Evolutionary conservation across 1,284 basidiomycete genomes (phyloP).

Genomic region (Mycena citricolor): DNA sequence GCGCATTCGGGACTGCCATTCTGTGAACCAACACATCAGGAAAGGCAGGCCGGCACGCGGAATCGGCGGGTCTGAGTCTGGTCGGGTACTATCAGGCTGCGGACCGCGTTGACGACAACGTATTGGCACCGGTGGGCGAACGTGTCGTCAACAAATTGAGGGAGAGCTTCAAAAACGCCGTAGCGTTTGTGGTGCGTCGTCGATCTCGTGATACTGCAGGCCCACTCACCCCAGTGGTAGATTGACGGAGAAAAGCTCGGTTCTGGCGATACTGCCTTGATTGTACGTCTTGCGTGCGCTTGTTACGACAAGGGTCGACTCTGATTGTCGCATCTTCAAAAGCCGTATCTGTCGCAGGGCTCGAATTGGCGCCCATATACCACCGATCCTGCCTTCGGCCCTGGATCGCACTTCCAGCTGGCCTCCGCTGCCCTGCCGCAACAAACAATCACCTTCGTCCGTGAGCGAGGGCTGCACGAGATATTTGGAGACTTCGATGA

Average conservation of each 20-base stretch:
- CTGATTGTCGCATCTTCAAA: conserved; percentile 7
- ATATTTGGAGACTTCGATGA: conserved; percentile 77
- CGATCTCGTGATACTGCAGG: conserved; percentile 8
- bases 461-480: conserved; percentile 46
- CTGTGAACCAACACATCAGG: not conserved
- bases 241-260: conserved; percentile 58
- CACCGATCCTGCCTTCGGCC: conserved; percentile 41
- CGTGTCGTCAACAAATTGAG: conserved; percentile 54
- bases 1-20: conserved; percentile 23
- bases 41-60: conserved; percentile 59
- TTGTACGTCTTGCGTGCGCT: conserved; percentile 42
- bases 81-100: conserved; percentile 76
- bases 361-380: conserved; percentile 46
- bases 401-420: conserved; percentile 47
- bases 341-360: conserved; percentile 50
- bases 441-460: conserved; percentile 48
- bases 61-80: conserved; percentile 45
- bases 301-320: conserved; percentile 2
- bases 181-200: conserved; percentile 61
- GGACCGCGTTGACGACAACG: conserved; percentile 55
- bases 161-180: conserved; percentile 50
- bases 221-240: conserved; percentile 33
- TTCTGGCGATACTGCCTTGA: conserved; percentile 47
- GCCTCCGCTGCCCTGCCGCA: conserved; percentile 41
- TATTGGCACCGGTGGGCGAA: conserved; percentile 64